Conservation (phyloP, 257 asterid species). For the Capsicum baccatum region DNA sequence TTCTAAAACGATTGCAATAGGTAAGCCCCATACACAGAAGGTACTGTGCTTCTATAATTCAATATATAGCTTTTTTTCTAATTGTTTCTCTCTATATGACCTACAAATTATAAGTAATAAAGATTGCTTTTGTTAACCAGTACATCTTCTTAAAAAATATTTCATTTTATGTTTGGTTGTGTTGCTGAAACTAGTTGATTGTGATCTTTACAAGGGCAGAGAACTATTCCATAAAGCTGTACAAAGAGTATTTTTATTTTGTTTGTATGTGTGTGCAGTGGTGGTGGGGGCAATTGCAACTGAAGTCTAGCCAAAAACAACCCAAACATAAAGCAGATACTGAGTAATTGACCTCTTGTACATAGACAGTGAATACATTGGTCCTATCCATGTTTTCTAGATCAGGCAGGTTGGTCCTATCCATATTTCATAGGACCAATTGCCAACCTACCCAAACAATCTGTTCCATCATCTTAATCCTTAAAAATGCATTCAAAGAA, state of each 20-base stretch:
- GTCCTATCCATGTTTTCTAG: neutral
- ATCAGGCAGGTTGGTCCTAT: neutral
- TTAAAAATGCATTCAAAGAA: neutral
- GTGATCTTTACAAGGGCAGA: neutral
- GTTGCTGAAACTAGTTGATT: slow-evolving; percentile 19
- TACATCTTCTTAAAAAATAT: neutral
- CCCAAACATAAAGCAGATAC: neutral
- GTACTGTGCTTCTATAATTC: neutral
- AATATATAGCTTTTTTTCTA: neutral
- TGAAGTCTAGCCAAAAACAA: neutral
- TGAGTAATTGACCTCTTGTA: neutral
- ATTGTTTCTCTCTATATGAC: slow-evolving; percentile 3
- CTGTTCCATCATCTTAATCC: slow-evolving; percentile 8
- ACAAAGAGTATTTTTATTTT: neutral
- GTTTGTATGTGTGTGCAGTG: too few species aligned
- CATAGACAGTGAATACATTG: neutral
- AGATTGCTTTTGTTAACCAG: neutral
- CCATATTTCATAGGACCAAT: neutral
- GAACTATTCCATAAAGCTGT: neutral
- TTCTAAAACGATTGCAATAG: neutral
- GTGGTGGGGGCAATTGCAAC: neutral
- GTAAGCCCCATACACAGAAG: neutral
- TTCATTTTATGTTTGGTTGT: neutral
- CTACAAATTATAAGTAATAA: neutral
- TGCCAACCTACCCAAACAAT: neutral